Conservation (phyloP, 2,329 filamentous ascomycete species). For the Cadophora gregata region DNA sequence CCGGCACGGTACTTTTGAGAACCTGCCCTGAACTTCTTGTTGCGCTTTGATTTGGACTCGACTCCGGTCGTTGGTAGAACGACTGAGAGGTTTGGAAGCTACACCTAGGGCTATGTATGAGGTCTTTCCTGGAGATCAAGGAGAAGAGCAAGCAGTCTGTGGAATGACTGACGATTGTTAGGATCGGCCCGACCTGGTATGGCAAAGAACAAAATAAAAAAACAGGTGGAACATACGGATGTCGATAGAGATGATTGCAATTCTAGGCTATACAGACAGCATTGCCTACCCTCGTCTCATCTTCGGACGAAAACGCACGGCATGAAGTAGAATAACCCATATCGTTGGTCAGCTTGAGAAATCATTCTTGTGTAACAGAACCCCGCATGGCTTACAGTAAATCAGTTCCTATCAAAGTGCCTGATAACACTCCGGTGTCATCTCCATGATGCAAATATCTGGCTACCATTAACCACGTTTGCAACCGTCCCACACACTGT, state of each 20-base stretch:
- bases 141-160: not conserved
- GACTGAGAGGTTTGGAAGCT: not conserved
- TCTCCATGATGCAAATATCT: not conserved
- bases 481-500: not conserved
- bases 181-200: not conserved
- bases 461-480: conserved; percentile 1
- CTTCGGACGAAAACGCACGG: conserved; percentile 11
- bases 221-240: not conserved
- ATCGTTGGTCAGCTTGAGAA: not conserved
- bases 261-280: not conserved
- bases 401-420: not conserved
- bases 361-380: not conserved
- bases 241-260: not conserved
- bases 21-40: not conserved
- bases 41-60: not conserved
- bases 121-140: not conserved
- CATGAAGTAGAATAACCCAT: not conserved
- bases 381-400: not conserved
- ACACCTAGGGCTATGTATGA: not conserved
- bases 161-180: not conserved
- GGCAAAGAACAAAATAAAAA: not conserved
- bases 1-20: not conserved
- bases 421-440: conserved; percentile 5
- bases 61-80: not conserved
- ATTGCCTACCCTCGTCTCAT: not conserved